Evolutionary conservation across 768 basidiomycete species (phyloP).

Genomic region (Boletellus ananas): DNA sequence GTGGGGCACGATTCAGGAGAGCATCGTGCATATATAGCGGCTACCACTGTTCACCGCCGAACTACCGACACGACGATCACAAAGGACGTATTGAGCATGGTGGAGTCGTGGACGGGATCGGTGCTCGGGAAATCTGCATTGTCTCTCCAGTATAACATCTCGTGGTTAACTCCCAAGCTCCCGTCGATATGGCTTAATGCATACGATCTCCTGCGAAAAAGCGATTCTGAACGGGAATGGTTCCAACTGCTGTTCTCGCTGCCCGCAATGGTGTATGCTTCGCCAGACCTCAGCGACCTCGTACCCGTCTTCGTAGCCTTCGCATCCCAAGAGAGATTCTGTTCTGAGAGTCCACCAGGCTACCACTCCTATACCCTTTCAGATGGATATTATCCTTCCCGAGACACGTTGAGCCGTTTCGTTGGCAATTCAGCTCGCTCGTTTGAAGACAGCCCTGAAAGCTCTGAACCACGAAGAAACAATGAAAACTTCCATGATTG

Average conservation of each 20-base stretch:
- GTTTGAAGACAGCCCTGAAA: slow-evolving; percentile 10
- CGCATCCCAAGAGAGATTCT: slow-evolving; percentile 12
- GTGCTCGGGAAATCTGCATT: neutral
- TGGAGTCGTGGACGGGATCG: slow-evolving; percentile 4
- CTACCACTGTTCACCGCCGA: slow-evolving; percentile 1
- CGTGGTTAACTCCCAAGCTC: slow-evolving; percentile 24
- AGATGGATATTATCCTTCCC: slow-evolving; percentile 6
- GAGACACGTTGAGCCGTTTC: neutral
- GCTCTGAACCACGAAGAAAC: neutral
- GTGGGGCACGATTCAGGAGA: neutral
- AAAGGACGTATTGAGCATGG: slow-evolving; percentile 1
- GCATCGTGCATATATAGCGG: slow-evolving; percentile 9
- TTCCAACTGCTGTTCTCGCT: slow-evolving; percentile 28
- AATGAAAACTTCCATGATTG: neutral
- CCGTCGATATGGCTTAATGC: slow-evolving; percentile 21
- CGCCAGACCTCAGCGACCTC: slow-evolving; percentile 8
- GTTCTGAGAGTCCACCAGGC: slow-evolving; percentile 8
- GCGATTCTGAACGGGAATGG: slow-evolving; percentile 1
- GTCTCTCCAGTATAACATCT: slow-evolving; percentile 18
- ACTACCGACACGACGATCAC: neutral
- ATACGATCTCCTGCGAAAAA: slow-evolving; percentile 23
- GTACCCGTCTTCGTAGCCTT: slow-evolving; percentile 32
- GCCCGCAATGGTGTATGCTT: slow-evolving; percentile 28
- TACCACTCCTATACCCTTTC: slow-evolving; percentile 10
- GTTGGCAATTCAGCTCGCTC: neutral